Percentiles rank a stretch among this genome's conserved stretches.
phyloP scores from a whole-genome alignment of 192 early-diverging fungal genomes.

The Umbelopsis sp. region DNA sequence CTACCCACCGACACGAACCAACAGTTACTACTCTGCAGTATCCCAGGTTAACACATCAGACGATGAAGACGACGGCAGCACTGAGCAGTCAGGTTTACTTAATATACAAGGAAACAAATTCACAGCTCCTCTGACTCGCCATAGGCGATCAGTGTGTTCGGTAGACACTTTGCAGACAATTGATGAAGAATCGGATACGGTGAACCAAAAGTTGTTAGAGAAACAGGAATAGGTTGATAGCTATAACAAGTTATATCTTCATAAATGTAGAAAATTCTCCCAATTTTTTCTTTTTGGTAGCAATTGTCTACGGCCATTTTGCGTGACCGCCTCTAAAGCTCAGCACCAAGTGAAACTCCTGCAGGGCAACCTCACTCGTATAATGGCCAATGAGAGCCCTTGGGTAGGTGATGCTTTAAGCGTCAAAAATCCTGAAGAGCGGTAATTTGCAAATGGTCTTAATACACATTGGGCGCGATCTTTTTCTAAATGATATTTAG shows the following conservation, averaged over 20 bases:
- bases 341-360: not conserved
- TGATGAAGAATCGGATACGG: slow-evolving; percentile 24
- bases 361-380: not conserved
- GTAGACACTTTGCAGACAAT: slow-evolving; percentile 22
- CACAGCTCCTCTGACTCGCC: not conserved
- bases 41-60: slow-evolving; percentile 2
- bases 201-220: not conserved
- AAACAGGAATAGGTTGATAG: not conserved
- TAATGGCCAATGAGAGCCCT: not conserved
- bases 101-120: not conserved
- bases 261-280: not conserved
- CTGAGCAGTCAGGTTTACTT: slow-evolving; percentile 12
- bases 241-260: slow-evolving; percentile 5
- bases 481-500: not conserved
- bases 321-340: not conserved
- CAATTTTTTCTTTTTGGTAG: not conserved
- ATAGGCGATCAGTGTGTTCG: slow-evolving; percentile 6
- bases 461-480: not conserved
- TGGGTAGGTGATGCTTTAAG: not conserved
- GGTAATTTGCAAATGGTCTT: not conserved
- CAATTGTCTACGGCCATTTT: not conserved
- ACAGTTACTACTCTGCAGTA: slow-evolving; percentile 15
- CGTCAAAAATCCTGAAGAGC: not conserved
- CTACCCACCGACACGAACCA: slow-evolving; percentile 13
- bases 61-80: not conserved